These are phyloP conservation scores for Kurtzmaniella fragi DNA, from an alignment of 805 yeast species.

Conservation along the genomic window DNA sequence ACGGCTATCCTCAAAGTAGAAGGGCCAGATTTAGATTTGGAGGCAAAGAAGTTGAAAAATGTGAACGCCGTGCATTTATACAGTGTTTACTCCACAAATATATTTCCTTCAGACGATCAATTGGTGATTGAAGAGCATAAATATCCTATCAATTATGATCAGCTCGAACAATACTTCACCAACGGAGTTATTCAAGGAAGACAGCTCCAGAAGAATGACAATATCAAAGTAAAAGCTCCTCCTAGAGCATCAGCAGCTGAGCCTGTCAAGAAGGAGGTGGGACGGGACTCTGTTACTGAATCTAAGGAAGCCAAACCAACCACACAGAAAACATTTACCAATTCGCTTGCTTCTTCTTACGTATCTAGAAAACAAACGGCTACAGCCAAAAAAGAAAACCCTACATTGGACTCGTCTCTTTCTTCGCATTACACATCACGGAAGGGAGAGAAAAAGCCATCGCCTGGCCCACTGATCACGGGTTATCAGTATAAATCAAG, in stretches of 20 bases:
- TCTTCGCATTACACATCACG: constrained; percentile 14
- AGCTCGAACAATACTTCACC: constrained; percentile 13
- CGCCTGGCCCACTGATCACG: constrained; percentile 5
- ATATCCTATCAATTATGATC: constrained; percentile 8
- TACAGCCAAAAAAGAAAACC: constrained; percentile 4
- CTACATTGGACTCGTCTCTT: constrained; percentile 5
- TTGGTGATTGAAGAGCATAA: constrained; percentile 13
- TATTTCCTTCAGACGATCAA: constrained; percentile 9
- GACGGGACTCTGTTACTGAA: constrained; percentile 6
- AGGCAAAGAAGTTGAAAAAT: constrained; percentile 19
- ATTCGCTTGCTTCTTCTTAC: constrained; percentile 22
- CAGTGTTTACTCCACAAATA: constrained; percentile 19
- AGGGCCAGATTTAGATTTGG: constrained; percentile 19
- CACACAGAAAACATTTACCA: constrained; percentile 5
- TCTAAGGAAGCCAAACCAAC: constrained; percentile 3
- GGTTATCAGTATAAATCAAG: constrained; percentile 31
- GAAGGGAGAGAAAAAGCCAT: constrained; percentile 12
- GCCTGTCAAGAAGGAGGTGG: constrained; percentile 5
- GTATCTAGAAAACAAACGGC: constrained; percentile 19
- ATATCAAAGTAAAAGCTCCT: constrained; percentile 1
- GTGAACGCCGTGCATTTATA: constrained; percentile 36
- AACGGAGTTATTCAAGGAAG: constrained; percentile 34
- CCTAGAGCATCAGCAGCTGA: constrained; percentile 3
- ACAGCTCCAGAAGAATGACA: constrained; percentile 6
- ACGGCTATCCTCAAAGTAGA: constrained; percentile 16